Percentiles rank a stretch among this genome's conserved stretches.
phyloP scores from a whole-genome alignment of 2,329 filamentous ascomycete genomes.

The Didymosphaeria variabile region DNA sequence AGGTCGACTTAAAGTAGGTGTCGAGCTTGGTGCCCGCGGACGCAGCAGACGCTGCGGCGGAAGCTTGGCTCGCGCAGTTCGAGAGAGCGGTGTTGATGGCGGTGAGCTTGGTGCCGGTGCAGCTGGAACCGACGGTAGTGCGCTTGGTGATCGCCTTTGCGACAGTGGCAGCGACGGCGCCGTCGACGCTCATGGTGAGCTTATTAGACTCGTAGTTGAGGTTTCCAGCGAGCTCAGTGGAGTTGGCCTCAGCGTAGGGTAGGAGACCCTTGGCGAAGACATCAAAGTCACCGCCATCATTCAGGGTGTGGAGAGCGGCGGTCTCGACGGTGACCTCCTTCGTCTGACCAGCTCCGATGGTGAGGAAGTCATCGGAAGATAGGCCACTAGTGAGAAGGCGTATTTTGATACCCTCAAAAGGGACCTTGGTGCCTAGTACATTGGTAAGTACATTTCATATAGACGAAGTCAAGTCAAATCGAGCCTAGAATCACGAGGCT shows the following conservation, averaged over 20 bases:
- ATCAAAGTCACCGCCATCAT: slow-evolving; percentile 63
- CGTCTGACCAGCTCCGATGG: slow-evolving; percentile 57
- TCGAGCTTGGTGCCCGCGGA: slow-evolving; percentile 51
- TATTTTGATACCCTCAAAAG: slow-evolving; percentile 64
- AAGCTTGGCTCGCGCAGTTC: slow-evolving; percentile 65
- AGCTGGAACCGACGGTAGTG: slow-evolving; percentile 62
- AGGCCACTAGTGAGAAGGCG: slow-evolving; percentile 58
- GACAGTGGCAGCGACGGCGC: slow-evolving; percentile 59
- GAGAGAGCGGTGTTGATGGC: slow-evolving; percentile 61
- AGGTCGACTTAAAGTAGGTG: slow-evolving; percentile 72
- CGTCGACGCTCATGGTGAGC: slow-evolving; percentile 66
- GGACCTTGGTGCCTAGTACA: slow-evolving; percentile 51
- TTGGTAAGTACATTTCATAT: slow-evolving; percentile 15
- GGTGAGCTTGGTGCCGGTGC: slow-evolving; percentile 58
- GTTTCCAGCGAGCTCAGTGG: slow-evolving; percentile 63
- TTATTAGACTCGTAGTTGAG: slow-evolving; percentile 68
- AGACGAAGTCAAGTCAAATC: neutral
- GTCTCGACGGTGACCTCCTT: slow-evolving; percentile 65
- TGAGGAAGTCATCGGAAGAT: slow-evolving; percentile 60
- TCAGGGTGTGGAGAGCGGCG: slow-evolving; percentile 64
- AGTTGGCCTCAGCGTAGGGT: slow-evolving; percentile 54
- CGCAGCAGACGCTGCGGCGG: slow-evolving; percentile 59
- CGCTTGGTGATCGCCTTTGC: slow-evolving; percentile 62
- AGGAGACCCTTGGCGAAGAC: slow-evolving; percentile 62
- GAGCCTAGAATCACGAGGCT: neutral